These are phyloP conservation scores for Metarhizium anisopliae DNA, from an alignment of 2,329 filamentous ascomycete species.

Conservation along the genomic window DNA sequence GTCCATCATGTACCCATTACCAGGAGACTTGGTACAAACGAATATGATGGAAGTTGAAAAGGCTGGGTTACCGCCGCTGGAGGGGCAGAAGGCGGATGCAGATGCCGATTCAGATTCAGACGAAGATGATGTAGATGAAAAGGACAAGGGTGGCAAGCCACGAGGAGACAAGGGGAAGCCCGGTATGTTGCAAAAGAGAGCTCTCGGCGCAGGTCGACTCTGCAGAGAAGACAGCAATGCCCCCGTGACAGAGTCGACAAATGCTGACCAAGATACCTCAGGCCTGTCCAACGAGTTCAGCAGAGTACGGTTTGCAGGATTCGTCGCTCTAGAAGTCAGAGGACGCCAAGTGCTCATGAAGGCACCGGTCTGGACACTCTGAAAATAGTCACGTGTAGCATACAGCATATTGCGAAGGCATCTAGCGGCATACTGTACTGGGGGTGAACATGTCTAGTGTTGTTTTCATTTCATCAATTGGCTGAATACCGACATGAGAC, in stretches of 20 bases:
- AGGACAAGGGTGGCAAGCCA: conserved; percentile 34
- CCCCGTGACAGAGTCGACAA: conserved; percentile 17
- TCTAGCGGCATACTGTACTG: not conserved
- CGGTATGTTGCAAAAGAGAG: conserved; percentile 29
- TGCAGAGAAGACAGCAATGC: conserved; percentile 16
- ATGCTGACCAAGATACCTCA: conserved; percentile 31
- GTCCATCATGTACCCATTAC: conserved; percentile 74
- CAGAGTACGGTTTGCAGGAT: conserved; percentile 67
- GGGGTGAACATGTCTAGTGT: not conserved
- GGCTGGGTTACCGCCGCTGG: conserved; percentile 52
- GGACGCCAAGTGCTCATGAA: conserved; percentile 68
- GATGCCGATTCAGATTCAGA: conserved; percentile 24
- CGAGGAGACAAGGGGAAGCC: conserved; percentile 36
- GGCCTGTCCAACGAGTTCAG: conserved; percentile 35
- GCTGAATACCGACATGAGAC: not conserved
- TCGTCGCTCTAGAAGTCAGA: conserved; percentile 65
- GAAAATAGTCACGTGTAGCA: conserved; percentile 1
- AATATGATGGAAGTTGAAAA: conserved; percentile 86
- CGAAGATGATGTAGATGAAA: conserved; percentile 30
- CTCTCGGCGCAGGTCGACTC: conserved; percentile 2
- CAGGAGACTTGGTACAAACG: conserved; percentile 60
- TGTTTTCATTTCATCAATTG: not conserved
- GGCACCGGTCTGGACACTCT: conserved; percentile 61
- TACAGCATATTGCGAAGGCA: not conserved
- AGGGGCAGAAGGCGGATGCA: conserved; percentile 29